Evolutionary conservation across 2,329 filamentous ascomycete species (phyloP).

Genomic region (Arthrobotrys musiformis): DNA sequence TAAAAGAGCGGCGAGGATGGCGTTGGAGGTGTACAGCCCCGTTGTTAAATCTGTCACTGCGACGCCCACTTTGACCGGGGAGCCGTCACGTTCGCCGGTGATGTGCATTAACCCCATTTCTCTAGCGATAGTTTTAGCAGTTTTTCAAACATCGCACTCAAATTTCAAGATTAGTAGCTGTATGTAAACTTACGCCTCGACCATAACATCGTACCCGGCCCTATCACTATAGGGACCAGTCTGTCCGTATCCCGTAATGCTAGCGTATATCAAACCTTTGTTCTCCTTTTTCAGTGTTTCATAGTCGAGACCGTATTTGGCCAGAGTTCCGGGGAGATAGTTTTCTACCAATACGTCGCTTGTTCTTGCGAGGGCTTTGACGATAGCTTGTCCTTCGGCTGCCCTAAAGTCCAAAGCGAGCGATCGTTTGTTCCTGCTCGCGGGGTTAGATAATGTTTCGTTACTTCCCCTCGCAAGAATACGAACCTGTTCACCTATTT

Average conservation of each 20-base stretch:
- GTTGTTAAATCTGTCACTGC: constrained; percentile 90
- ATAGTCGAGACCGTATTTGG: constrained; percentile 93
- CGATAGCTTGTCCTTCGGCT: constrained; percentile 81
- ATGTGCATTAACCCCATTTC: constrained; percentile 99
- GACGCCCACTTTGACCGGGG: constrained; percentile 96
- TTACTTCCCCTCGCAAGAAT: too few relatives aligned
- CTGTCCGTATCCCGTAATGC: constrained; percentile 96
- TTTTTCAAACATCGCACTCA: too few relatives aligned
- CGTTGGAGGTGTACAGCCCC: constrained; percentile 92
- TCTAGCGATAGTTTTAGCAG: constrained; percentile 10
- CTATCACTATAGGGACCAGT: constrained; percentile 87
- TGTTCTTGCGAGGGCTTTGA: constrained; percentile 83
- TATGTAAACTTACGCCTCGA: constrained; percentile 73
- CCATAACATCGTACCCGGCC: constrained; percentile 98
- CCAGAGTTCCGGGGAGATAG: constrained; percentile 87
- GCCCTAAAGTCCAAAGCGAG: constrained; percentile 91
- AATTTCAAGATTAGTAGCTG: too few relatives aligned
- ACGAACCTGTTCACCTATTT: constrained; percentile 45
- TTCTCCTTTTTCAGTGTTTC: constrained; percentile 82
- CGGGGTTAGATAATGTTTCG: background rate
- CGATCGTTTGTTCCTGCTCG: constrained; percentile 92
- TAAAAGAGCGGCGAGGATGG: constrained; percentile 93
- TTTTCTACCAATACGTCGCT: constrained; percentile 97
- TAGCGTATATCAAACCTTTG: constrained; percentile 88
- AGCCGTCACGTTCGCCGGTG: constrained; percentile 85